These are phyloP conservation scores for Dothistroma pini DNA, from an alignment of 2,329 filamentous ascomycete species.

Conservation along the genomic window DNA sequence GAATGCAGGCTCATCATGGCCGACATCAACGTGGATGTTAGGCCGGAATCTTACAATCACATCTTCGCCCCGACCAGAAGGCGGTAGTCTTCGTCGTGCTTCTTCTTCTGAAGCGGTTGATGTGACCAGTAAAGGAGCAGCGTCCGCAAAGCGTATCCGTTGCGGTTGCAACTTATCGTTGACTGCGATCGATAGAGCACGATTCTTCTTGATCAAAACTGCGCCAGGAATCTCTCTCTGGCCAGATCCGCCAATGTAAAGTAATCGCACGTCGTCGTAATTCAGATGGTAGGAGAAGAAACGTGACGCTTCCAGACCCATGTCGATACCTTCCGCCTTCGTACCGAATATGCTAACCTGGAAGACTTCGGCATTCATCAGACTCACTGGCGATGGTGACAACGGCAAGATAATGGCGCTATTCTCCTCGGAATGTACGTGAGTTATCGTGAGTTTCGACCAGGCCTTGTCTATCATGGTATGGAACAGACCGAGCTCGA, in stretches of 20 bases:
- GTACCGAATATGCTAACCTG: constrained; percentile 36
- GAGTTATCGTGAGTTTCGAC: constrained; percentile 36
- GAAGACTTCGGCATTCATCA: constrained; percentile 29
- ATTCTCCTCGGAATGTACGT: constrained; percentile 29
- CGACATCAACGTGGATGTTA: constrained; percentile 35
- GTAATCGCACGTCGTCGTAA: constrained; percentile 23
- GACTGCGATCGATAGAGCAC: constrained; percentile 31
- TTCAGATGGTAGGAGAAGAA: constrained; percentile 32
- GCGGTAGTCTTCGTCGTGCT: constrained; percentile 30
- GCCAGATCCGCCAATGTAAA: constrained; percentile 35
- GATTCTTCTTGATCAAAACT: constrained; percentile 30
- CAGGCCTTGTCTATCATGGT: constrained; percentile 33
- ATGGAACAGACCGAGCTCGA: constrained; percentile 33
- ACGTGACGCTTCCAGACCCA: constrained; percentile 31
- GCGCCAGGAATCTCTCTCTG: constrained; percentile 34
- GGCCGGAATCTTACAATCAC: constrained; percentile 34
- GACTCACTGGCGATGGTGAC: constrained; percentile 31
- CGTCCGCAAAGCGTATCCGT: constrained; percentile 34
- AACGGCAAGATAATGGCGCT: constrained; percentile 29
- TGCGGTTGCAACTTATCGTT: constrained; percentile 35
- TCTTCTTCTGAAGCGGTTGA: constrained; percentile 36
- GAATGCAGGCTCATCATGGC: constrained; percentile 28
- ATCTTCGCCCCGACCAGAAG: constrained; percentile 29
- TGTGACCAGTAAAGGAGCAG: constrained; percentile 33
- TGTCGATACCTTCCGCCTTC: constrained; percentile 33